phyloP scores from a whole-genome alignment of 1,284 basidiomycete genomes.

The Laetiporus sulphureus region DNA sequence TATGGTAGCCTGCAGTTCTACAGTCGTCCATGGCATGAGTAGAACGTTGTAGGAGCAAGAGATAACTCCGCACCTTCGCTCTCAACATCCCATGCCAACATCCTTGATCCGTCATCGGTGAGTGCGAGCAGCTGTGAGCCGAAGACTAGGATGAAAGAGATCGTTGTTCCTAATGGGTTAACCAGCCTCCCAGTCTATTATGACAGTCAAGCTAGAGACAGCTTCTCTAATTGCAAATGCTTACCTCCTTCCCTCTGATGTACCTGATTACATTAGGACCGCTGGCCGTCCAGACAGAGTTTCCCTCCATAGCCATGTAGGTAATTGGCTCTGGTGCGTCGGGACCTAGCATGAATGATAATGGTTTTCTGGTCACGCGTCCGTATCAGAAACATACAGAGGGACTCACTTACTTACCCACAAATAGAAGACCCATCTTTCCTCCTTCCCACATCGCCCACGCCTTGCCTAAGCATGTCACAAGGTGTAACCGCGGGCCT shows the following conservation, averaged over 20 bases:
- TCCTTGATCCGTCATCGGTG: constrained; percentile 72
- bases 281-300: constrained; percentile 79
- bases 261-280: constrained; percentile 76
- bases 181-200: constrained; percentile 41
- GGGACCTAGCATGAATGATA: constrained; percentile 52
- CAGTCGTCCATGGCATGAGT: constrained; percentile 1
- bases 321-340: constrained; percentile 72
- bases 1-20: constrained; percentile 58
- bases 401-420: constrained; percentile 53
- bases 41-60: background rate
- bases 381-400: background rate
- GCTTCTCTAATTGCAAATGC: constrained; percentile 14
- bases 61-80: constrained; percentile 40
- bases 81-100: constrained; percentile 79
- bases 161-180: constrained; percentile 57
- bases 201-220: too few species aligned
- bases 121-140: constrained; percentile 77
- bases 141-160: constrained; percentile 68
- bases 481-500: constrained; percentile 74
- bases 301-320: constrained; percentile 77
- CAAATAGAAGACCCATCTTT: constrained; percentile 89
- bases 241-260: constrained; percentile 81
- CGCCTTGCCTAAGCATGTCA: constrained; percentile 85
- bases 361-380: background rate
- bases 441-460: constrained; percentile 98